Base-by-base conservation (phyloP, 352 stramenopile species). In the Blastocystis sp. region DNA sequence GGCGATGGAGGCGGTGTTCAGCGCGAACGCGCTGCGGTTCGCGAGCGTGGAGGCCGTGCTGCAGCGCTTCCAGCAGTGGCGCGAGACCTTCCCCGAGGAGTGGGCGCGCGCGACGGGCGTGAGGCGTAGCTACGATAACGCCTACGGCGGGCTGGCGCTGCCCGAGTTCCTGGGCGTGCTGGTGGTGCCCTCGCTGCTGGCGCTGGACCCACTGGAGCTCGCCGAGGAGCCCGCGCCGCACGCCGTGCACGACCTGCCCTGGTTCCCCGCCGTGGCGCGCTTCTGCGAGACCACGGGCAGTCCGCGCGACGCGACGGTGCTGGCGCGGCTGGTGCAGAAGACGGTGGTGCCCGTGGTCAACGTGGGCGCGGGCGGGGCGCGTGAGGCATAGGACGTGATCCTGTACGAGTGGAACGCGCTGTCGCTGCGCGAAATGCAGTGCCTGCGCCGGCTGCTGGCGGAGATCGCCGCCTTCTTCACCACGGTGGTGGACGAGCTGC, bases 401-500 rank as follows among this genome's bases (percentile, higher is more conserved):
- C 19, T 63, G 6, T 81, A 66, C 14, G n/a, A 21, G 10, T 81
- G 71, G 71, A 81, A 81, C 34, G 48, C 71, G 38, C 60, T 81
- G 17, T 81, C 71, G 3, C 7, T 65, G 34, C 71, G 71, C 28
- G 71, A 81, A 21, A n/a, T 54, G 1, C 17, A 45, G 11, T 4
- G 10, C 14, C 71, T 81, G 28, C 71, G 66, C 11, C 6, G 38
- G 9, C 24, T 60, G 19, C 57, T 81, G 3, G 24, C 3, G 38
- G 43, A 57, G 34, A 21, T 81, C 14, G 71, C 71, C 3, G 48
- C 40, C 10, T 65, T 81, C 24, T 81, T 81, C 43, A 66, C 71
- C 3, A 81, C 71, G 21, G 71, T 81, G 28, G 66, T 54, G 38
- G 71, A 81, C 21, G 71, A 64, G 71, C 43, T 81, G 59, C 48